Conservation (phyloP, 2,329 filamentous ascomycete genomes). For the Pleomassaria siparia region DNA sequence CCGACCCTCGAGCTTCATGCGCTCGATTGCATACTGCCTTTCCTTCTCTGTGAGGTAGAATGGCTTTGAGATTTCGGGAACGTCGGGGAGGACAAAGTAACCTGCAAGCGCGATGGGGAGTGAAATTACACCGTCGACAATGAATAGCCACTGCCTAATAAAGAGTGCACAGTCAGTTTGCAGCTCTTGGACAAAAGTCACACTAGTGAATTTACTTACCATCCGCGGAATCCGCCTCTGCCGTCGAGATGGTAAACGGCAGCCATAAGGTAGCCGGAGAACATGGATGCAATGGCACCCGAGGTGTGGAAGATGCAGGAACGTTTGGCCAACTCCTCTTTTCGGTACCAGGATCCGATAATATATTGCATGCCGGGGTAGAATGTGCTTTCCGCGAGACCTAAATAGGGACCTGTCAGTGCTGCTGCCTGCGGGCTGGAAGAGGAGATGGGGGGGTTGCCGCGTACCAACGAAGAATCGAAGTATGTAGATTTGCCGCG, state of each 20-base stretch:
- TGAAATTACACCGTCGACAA: conserved; percentile 57
- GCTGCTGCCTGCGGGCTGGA: too few species aligned
- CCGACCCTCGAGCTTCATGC: conserved; percentile 55
- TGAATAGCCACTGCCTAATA: conserved; percentile 59
- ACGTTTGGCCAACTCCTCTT: conserved; percentile 54
- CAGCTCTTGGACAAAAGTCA: neutral
- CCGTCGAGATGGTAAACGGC: conserved; percentile 54
- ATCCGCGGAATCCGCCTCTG: conserved; percentile 52
- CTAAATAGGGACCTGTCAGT: neutral
- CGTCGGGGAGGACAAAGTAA: conserved; percentile 52
- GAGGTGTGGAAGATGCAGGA: conserved; percentile 56
- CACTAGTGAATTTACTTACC: conserved; percentile 21
- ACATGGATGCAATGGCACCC: conserved; percentile 49
- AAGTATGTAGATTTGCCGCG: conserved; percentile 50
- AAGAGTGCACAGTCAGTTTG: too few species aligned
- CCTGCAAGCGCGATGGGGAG: conserved; percentile 55
- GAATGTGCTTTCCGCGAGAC: conserved; percentile 53
- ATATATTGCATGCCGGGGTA: conserved; percentile 57
- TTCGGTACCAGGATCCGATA: conserved; percentile 55
- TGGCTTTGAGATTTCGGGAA: conserved; percentile 53
- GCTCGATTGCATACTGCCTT: conserved; percentile 48
- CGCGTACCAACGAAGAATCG: conserved; percentile 50
- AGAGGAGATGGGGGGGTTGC: conserved; percentile 25
- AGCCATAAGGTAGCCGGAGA: conserved; percentile 59
- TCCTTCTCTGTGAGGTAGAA: conserved; percentile 52